Evolutionary conservation across 495 filamentous ascomycete genomes (phyloP), one percentile per base, ranked within the genome.

Genomic region (Podospora didyma): DNA sequence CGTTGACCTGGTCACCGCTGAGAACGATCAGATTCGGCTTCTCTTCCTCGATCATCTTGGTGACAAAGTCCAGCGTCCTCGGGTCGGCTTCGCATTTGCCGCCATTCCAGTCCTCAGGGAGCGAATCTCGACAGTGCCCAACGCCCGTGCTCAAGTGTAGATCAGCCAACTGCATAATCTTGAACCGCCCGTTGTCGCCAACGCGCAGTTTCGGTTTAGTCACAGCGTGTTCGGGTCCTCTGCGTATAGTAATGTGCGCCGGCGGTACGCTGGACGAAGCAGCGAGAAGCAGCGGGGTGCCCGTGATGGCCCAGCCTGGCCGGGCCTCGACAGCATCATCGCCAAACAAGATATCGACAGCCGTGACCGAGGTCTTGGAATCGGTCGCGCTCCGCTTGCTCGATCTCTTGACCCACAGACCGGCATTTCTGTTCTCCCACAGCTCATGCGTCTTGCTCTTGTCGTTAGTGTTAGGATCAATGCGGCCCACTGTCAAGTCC

Each of bases 141-240:
- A 90, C 77, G 26, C 95, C 94, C 2, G 94, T 98, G 57, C 88
- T 90, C 57, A 98, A 69, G 72, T 98, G 94, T 53, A 96, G 64
- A 77, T 98, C 94, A 46, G 92, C 86, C 49, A 94, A 68, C 69
- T 98, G 94, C 82, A 98, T 86, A 56, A 98, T 95, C 74, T 97
- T 97, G 73, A 97, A 97, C 58, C 86, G 88, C n/a, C 92, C 92
- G 69, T 95, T 88, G 24, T 93, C 89, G 49, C 82, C 80, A 54
- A 98, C 87, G 50, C 85, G 80, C 14, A 86, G 89, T n/a, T 77
- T 71, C 0, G 90, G 87, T 63, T 84, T 89, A 58, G 82, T 76
- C 14, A 70, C 61, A 54, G 82, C 79, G 2, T 73, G 59, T 7
- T 80, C 81, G 26, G 78, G 76, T 3, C 94, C 94, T 58, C 89